phyloP scores from a whole-genome alignment of 441 rosid genomes.

The Brassica balearica region DNA sequence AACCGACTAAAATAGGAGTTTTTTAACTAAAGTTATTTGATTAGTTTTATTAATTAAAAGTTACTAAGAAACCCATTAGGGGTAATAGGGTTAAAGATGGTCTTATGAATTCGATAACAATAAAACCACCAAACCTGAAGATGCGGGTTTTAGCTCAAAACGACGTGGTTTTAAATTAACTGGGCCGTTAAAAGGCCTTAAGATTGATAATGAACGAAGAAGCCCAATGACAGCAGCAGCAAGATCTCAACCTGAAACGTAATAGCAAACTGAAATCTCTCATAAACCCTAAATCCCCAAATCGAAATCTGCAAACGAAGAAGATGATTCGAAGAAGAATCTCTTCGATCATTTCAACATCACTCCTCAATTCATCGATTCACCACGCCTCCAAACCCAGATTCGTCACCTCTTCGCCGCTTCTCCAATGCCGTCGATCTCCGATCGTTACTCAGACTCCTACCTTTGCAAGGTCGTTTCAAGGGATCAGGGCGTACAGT shows the following conservation, averaged over 20 bases:
- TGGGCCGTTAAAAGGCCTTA: too few species aligned
- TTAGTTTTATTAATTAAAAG: too few species aligned
- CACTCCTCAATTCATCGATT: slow-evolving; percentile 47
- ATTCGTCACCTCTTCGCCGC: slow-evolving; percentile 25
- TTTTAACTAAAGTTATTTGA: too few species aligned
- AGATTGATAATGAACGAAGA: background rate
- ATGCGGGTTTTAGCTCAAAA: too few species aligned
- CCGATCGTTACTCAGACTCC: slow-evolving; percentile 37
- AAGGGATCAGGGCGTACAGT: slow-evolving; percentile 63
- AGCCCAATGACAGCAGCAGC: background rate
- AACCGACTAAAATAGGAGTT: too few species aligned
- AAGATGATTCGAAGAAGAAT: slow-evolving; percentile 65
- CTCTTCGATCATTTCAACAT: slow-evolving; percentile 53
- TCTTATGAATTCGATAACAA: too few species aligned
- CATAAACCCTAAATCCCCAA: slow-evolving; percentile 46
- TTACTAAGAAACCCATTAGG: too few species aligned
- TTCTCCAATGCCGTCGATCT: slow-evolving; percentile 33
- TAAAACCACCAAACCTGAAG: too few species aligned
- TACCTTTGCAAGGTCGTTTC: slow-evolving; percentile 26
- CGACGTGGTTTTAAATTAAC: too few species aligned
- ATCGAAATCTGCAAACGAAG: slow-evolving; percentile 36
- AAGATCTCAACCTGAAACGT: background rate
- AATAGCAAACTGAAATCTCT: slow-evolving; percentile 23
- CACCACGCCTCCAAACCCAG: slow-evolving; percentile 31
- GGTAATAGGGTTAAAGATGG: too few species aligned